These are phyloP conservation scores for Coix lacrymajobi DNA, from an alignment of 176 grass and related monocot genomes.

Conservation along the genomic window DNA sequence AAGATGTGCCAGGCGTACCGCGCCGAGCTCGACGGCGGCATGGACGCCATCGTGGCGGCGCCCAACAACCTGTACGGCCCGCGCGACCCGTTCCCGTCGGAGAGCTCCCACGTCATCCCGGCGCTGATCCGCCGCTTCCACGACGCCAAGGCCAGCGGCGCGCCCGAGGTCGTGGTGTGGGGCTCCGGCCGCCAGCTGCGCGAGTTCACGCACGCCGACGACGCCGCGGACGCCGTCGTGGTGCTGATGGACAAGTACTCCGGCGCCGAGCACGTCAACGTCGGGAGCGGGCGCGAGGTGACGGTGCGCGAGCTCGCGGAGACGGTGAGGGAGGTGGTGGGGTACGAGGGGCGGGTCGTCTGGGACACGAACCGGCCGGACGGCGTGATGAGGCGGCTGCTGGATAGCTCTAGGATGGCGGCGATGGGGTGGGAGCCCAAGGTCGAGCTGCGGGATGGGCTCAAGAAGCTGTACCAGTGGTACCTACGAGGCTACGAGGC, in stretches of 20 bases:
- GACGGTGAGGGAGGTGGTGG: constrained; percentile 53
- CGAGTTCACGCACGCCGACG: constrained; percentile 71
- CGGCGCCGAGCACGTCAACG: constrained; percentile 26
- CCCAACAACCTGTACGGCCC: constrained; percentile 58
- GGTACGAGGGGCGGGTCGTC: constrained; percentile 45
- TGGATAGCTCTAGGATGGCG: constrained; percentile 60
- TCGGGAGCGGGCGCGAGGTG: constrained; percentile 21
- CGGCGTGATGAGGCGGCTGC: constrained; percentile 47
- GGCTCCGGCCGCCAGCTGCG: constrained; percentile 50
- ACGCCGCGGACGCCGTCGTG: constrained; percentile 34
- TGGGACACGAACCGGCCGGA: constrained; percentile 52
- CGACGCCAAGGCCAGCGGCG: constrained; percentile 39
- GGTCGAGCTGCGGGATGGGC: constrained; percentile 46
- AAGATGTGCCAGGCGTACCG: constrained; percentile 75
- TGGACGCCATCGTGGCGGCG: constrained; percentile 43
- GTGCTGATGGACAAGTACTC: constrained; percentile 50
- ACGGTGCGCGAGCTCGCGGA: constrained; percentile 53
- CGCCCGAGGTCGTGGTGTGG: constrained; percentile 61
- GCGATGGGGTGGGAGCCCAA: constrained; percentile 62
- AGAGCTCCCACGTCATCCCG: constrained; percentile 43
- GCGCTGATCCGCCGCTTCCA: constrained; percentile 81
- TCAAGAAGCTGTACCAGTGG: constrained; percentile 43
- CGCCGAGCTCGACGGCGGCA: constrained; percentile 9
- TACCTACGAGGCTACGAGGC: no score
- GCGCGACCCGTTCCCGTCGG: constrained; percentile 38